Conservation (phyloP, 2,329 filamentous ascomycete genomes). For the Penicillium sp. region DNA sequence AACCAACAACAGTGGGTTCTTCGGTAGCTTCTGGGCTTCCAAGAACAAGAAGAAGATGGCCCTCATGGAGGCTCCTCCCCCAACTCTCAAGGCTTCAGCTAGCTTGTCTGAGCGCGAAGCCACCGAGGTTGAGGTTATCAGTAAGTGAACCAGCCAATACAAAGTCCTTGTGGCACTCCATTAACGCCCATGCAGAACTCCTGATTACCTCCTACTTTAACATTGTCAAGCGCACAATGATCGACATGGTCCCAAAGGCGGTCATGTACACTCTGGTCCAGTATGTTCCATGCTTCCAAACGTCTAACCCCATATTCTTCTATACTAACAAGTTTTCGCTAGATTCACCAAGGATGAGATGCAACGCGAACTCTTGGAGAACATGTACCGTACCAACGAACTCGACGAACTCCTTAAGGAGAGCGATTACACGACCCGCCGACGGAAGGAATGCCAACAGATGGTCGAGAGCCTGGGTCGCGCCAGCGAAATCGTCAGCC, state of each 20-base stretch:
- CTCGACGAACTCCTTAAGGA: conserved; percentile 94
- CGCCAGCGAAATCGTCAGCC: conserved; percentile 91
- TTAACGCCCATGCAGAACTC: conserved; percentile 54
- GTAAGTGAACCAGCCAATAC: conserved; percentile 46
- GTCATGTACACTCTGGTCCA: conserved; percentile 96
- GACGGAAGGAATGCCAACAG: conserved; percentile 95
- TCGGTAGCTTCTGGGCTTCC: conserved; percentile 94
- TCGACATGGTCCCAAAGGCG: conserved; percentile 98
- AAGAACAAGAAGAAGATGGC: conserved; percentile 99
- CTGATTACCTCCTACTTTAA: conserved; percentile 96
- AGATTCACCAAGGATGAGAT: conserved; percentile 96
- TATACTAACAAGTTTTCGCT: conserved; percentile 13
- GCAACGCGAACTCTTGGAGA: conserved; percentile 91
- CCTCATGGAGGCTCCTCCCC: conserved; percentile 93
- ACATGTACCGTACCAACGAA: conserved; percentile 88
- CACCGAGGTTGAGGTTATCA: conserved; percentile 96
- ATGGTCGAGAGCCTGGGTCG: conserved; percentile 91
- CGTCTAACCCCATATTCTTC: too few species aligned
- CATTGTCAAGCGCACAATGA: conserved; percentile 96
- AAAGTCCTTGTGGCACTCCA: background rate
- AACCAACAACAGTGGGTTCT: conserved; percentile 68
- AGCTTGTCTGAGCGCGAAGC: conserved; percentile 87
- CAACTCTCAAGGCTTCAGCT: conserved; percentile 86
- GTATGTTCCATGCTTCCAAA: conserved; percentile 48
- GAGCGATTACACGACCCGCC: conserved; percentile 88